These are phyloP conservation scores for Coemansia sp. DNA, from an alignment of 192 early-diverging fungal species.

Conservation along the genomic window DNA sequence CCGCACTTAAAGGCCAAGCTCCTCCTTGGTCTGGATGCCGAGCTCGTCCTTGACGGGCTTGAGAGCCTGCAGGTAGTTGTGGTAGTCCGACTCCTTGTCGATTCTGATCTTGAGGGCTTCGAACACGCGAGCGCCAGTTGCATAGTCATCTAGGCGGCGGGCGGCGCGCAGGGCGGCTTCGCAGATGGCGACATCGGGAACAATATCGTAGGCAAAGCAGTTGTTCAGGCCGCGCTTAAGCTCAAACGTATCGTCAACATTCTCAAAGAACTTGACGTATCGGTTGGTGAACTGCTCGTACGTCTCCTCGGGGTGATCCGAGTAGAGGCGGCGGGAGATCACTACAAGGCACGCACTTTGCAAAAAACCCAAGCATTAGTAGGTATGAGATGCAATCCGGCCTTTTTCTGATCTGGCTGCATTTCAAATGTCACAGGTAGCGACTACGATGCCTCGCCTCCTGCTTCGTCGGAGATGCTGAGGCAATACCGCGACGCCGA, in stretches of 20 bases:
- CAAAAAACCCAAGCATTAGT: neutral
- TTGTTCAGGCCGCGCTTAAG: conserved; percentile 98
- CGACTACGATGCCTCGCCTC: neutral
- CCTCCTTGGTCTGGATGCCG: conserved; percentile 87
- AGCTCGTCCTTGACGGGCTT: conserved; percentile 86
- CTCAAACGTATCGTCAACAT: conserved; percentile 94
- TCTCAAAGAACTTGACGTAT: conserved; percentile 82
- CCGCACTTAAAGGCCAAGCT: conserved; percentile 74
- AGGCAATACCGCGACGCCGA: neutral
- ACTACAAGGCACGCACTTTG: no score
- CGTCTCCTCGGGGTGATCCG: conserved; percentile 72
- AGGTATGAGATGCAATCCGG: neutral
- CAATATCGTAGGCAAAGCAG: conserved; percentile 95
- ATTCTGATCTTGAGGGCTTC: conserved; percentile 94
- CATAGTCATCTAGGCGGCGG: conserved; percentile 91
- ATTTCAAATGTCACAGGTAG: neutral
- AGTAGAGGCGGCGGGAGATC: conserved; percentile 65
- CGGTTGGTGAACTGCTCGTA: conserved; percentile 80
- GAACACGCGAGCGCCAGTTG: conserved; percentile 92
- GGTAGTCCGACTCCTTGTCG: conserved; percentile 82
- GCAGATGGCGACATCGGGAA: conserved; percentile 87
- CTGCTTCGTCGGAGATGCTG: neutral
- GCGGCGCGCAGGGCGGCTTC: conserved; percentile 88
- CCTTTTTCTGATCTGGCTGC: neutral
- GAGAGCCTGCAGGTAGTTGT: conserved; percentile 88